phyloP scores from a whole-genome alignment of 2,329 filamentous ascomycete species.

The Cladophialophora chaetospira region DNA sequence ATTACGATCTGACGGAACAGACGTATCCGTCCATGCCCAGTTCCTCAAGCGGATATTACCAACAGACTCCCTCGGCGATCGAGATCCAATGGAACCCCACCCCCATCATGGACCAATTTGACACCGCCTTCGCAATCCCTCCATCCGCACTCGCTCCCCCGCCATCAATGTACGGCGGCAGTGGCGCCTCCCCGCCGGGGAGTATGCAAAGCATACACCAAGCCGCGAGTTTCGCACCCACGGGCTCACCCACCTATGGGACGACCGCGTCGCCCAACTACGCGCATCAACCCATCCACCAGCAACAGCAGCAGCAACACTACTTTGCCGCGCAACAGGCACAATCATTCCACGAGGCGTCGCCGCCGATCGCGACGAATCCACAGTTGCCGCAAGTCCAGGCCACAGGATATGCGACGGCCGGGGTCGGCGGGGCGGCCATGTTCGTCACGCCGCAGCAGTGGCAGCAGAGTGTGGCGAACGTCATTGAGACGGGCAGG shows the following conservation, averaged over 20 bases:
- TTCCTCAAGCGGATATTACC: slow-evolving; percentile 43
- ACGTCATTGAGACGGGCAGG: slow-evolving; percentile 50
- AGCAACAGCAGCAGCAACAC: slow-evolving; percentile 36
- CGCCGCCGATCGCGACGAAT: slow-evolving; percentile 26
- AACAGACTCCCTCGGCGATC: slow-evolving; percentile 43
- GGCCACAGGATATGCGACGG: slow-evolving; percentile 6
- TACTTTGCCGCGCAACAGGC: slow-evolving; percentile 21
- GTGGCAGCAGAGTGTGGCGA: slow-evolving; percentile 53
- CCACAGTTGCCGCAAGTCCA: slow-evolving; percentile 20
- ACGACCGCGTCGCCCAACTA: slow-evolving; percentile 8
- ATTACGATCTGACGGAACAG: slow-evolving; percentile 19
- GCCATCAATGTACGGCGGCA: slow-evolving; percentile 27
- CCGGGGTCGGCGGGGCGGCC: background rate
- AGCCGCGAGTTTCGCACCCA: slow-evolving; percentile 24
- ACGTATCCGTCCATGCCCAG: slow-evolving; percentile 32
- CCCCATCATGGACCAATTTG: slow-evolving; percentile 84
- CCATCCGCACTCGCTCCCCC: slow-evolving; percentile 39
- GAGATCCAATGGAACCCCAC: slow-evolving; percentile 77
- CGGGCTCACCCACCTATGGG: slow-evolving; percentile 19
- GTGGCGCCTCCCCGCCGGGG: slow-evolving; percentile 29
- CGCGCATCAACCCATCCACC: slow-evolving; percentile 15
- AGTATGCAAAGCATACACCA: slow-evolving; percentile 44
- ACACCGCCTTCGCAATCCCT: slow-evolving; percentile 84
- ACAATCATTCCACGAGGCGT: slow-evolving; percentile 20
- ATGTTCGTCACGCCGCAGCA: slow-evolving; percentile 47